These are phyloP conservation scores for Iris macrosiphon DNA, from an alignment of 106 monocot genomes.

Conservation along the genomic window DNA sequence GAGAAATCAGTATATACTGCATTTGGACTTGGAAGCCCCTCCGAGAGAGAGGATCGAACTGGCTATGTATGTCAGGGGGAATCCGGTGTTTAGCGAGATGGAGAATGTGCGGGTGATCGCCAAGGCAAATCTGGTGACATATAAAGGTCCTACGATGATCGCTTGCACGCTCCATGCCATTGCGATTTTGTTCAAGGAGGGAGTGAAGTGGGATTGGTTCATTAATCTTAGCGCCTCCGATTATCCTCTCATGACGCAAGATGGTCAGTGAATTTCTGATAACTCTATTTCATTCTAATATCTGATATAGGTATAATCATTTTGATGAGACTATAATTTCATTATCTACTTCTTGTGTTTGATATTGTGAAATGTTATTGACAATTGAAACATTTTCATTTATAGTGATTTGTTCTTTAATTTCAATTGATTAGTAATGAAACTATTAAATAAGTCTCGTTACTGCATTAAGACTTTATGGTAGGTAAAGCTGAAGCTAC, in stretches of 20 bases:
- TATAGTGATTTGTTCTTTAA: no score
- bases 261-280: no score
- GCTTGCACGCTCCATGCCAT: slow-evolving; percentile 94
- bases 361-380: no score
- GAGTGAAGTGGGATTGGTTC: slow-evolving; percentile 93
- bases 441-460: no score
- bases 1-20: slow-evolving; percentile 91
- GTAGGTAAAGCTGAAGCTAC: no score
- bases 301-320: no score
- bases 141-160: slow-evolving; percentile 98
- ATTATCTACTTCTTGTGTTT: no score
- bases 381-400: no score
- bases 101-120: slow-evolving; percentile 88
- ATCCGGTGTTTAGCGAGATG: slow-evolving; percentile 54
- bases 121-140: slow-evolving; percentile 86
- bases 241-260: slow-evolving; percentile 98
- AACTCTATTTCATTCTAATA: no score
- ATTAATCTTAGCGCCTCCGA: slow-evolving; percentile 97
- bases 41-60: slow-evolving; percentile 89
- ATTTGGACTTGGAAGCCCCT: slow-evolving; percentile 92
- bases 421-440: no score
- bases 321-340: no score
- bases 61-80: slow-evolving; percentile 69
- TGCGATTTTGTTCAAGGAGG: slow-evolving; percentile 70
- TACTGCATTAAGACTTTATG: no score